Conservation (phyloP, 129 eudicot species). For the Deinandra increscens region DNA sequence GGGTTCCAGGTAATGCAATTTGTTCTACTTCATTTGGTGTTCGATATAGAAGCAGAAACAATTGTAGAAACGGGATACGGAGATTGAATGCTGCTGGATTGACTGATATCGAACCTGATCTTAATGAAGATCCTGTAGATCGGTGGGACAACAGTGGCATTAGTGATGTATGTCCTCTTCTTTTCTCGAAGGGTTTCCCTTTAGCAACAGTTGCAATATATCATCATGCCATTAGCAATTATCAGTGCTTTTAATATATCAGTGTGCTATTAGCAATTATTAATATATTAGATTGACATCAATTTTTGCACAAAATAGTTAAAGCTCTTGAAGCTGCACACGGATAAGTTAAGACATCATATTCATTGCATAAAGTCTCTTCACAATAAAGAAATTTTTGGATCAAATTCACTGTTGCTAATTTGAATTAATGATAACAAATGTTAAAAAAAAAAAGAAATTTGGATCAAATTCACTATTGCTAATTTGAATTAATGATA, state of each 20-base stretch:
- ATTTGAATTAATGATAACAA: not conserved
- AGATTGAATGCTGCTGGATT: conserved; percentile 74
- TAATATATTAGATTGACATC: not conserved
- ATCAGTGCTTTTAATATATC: not conserved
- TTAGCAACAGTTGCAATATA: too few species aligned
- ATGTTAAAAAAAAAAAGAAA: not conserved
- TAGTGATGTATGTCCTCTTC: conserved; percentile 37
- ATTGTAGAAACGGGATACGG: conserved; percentile 29
- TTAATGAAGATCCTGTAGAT: conserved; percentile 82
- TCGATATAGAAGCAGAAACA: conserved; percentile 15
- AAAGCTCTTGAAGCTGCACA: not conserved
- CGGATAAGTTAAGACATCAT: too few species aligned
- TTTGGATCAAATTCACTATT: not conserved
- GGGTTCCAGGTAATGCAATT: not conserved
- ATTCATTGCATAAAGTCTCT: not conserved
- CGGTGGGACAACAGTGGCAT: conserved; percentile 67
- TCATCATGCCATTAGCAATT: not conserved
- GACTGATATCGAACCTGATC: conserved; percentile 77
- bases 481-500: not conserved
- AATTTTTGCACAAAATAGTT: not conserved
- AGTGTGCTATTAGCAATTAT: not conserved
- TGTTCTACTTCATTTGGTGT: conserved; percentile 24
- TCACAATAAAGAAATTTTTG: not conserved
- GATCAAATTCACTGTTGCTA: not conserved
- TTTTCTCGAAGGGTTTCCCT: not conserved